Conservation (phyloP, 1,139 yeast genomes). For the Waltiozyma solani region DNA sequence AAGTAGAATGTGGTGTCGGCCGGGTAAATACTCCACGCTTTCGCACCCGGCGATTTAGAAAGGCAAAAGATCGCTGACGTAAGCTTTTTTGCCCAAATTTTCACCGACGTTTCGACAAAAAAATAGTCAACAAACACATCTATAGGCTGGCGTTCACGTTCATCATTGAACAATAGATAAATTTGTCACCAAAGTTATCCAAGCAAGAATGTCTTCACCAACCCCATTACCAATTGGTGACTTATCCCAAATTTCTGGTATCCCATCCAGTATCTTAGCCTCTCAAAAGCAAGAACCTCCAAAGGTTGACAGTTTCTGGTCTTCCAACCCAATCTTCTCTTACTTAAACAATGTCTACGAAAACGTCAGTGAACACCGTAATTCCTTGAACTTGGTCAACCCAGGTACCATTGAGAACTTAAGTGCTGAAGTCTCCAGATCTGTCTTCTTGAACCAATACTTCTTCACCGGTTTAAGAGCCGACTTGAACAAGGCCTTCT, state of each 20-base stretch:
- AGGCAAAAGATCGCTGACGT: no score
- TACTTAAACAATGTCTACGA: conserved; percentile 71
- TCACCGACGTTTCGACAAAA: no score
- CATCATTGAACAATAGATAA: no score
- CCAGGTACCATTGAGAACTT: conserved; percentile 95
- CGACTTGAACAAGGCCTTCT: conserved; percentile 86
- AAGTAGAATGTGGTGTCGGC: no score
- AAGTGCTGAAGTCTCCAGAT: conserved; percentile 88
- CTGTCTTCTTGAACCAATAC: conserved; percentile 83
- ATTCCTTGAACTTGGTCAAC: conserved; percentile 70
- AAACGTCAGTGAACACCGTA: conserved; percentile 69
- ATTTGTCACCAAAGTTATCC: no score
- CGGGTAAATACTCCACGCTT: no score
- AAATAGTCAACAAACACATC: no score
- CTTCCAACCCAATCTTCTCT: conserved; percentile 77
- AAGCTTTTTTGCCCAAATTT: no score
- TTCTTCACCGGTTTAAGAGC: conserved; percentile 96
- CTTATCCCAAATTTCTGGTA: conserved; percentile 41
- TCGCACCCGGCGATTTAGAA: no score
- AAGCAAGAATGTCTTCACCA: conserved; percentile 18
- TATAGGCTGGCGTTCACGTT: no score
- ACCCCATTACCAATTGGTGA: conserved; percentile 35
- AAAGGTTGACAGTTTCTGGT: conserved; percentile 53
- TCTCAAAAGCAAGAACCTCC: conserved; percentile 37
- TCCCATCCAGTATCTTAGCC: conserved; percentile 26